phyloP scores from a whole-genome alignment of 768 basidiomycete genomes.

The Phaeotremella fagi region DNA sequence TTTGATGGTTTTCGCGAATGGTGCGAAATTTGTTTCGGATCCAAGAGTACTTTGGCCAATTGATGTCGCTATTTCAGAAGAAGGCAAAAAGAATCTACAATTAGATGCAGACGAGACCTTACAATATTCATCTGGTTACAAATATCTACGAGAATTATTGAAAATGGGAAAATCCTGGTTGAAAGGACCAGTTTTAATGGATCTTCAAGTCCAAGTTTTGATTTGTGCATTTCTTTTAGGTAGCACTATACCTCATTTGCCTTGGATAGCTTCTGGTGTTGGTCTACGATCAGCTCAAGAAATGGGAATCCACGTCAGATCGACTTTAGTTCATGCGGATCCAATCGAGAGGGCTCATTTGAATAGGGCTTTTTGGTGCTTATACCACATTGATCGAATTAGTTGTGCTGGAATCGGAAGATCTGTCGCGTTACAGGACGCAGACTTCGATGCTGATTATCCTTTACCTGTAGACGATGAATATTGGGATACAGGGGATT shows the following conservation, averaged over 20 bases:
- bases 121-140: constrained; percentile 42
- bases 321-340: constrained; percentile 44
- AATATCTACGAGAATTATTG: constrained; percentile 61
- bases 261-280: constrained; percentile 63
- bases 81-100: constrained; percentile 29
- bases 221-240: constrained; percentile 41
- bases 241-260: constrained; percentile 34
- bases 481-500: constrained; percentile 63
- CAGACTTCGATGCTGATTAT: constrained; percentile 67
- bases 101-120: constrained; percentile 27
- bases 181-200: constrained; percentile 59
- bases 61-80: constrained; percentile 26
- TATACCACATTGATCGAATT: constrained; percentile 47
- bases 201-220: constrained; percentile 62
- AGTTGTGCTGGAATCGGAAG: constrained; percentile 57
- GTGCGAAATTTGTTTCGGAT: constrained; percentile 59
- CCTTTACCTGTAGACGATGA: constrained; percentile 75
- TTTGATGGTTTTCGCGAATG: constrained; percentile 68
- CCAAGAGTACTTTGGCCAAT: constrained; percentile 52
- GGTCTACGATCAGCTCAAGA: constrained; percentile 71
- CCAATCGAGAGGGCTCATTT: constrained; percentile 64
- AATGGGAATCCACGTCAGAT: constrained; percentile 66
- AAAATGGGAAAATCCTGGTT: constrained; percentile 59
- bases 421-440: constrained; percentile 66
- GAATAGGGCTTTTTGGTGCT: constrained; percentile 72